Base-by-base conservation (phyloP, 2,329 filamentous ascomycete species). In the Hysterium pulicare region DNA sequence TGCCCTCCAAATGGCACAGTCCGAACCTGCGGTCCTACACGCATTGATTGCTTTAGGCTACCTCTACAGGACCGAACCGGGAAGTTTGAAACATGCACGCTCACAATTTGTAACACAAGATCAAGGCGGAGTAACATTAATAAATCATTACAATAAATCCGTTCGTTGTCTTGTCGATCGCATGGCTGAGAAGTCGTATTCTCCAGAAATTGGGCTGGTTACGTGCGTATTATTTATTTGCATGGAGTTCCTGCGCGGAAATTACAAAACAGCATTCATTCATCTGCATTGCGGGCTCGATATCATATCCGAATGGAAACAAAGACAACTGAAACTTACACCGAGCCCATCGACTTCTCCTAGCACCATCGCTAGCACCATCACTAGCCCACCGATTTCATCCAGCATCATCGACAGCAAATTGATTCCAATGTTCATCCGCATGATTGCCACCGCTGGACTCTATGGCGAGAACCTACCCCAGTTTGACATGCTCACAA, bases 281-380 rank as follows among this genome's bases (percentile, higher is more conserved):
- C 73, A 76, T 49, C 60, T 76, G 5, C 60, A 63, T n/a, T 72
- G 61, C 30, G 73, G 74, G 0, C 41, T 75, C 4, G 67, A 61
- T 28, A 55, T 75, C 19, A 48, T 61, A 15, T 30, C 47, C 11
- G 49, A 53, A 24, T 48, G 48, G 32, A 34, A 46, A 21, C 9
- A 33, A 3, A 38, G 15, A 28, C 33, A 15, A 10, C 21, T 23
- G 13, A 10, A 15, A 38, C 23, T 20, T 39, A 43, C 30, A 44
- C 36, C n/a, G 26, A n/a, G 9, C 5, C 30, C 32, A 8, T 28
- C 13, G 4, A 23, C 16, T 22, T 11, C n/a, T 17, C 22, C 26
- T 2, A 16, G 16, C 16, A 43, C 22, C 13, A 32, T 54, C 20
- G n/a, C n/a, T n/a, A n/a, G n/a, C n/a, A n/a, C n/a, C n/a, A n/a